Evolutionary conservation across 768 basidiomycete species (phyloP), one percentile per base, ranked within the genome.

Genomic region (Glaciozyma martinii): DNA sequence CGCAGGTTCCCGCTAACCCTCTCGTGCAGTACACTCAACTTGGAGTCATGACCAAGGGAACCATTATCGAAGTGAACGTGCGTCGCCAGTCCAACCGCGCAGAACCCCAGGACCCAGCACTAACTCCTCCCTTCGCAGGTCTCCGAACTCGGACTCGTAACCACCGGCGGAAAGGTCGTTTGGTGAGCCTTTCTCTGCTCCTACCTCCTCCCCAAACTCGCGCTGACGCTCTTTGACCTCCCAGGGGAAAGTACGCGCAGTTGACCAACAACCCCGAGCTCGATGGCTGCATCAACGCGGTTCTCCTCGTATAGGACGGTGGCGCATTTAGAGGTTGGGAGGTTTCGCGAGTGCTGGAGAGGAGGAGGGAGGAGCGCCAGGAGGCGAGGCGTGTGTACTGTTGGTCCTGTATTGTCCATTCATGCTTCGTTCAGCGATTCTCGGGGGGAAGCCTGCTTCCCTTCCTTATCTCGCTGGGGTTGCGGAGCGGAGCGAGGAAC

Each of bases 31-130:
- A 92, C 75, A 92, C 91, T 0, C 89, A 91, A 74, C 84, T 93
- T 47, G 94, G 94, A 58, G 95, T 99, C 44, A 83, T 99, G 79
- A 98, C 95, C 6, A 98, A 98, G 77, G 95, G 95, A 56, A 99
- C 95, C 1, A 86, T 99, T 70, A 87, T 99, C 62, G 95, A 99
- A 76, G 94, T 98, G 72, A 98, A 99, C 73, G 70, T 69, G 46
- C 7, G 32, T 23, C 25, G 12, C 1, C 40, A n/a, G 2, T 25
- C 30, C n/a, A 32, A 0, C 27, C 5, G n/a, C n/a, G 49, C n/a
- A 10, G 37, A 13, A 40, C 5, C 10, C 37, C n/a, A n/a, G n/a
- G 21, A 25, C 9, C 19, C n/a, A 29, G 49, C 27, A 25, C n/a
- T 50, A 50, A n/a, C n/a, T 16, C 13, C 47, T 30, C 44, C 21